A percentile compares a stretch with the other conserved stretches of the same genome.
Conservation (phyloP, 768 basidiomycete species). For the Terana coerulea region DNA sequence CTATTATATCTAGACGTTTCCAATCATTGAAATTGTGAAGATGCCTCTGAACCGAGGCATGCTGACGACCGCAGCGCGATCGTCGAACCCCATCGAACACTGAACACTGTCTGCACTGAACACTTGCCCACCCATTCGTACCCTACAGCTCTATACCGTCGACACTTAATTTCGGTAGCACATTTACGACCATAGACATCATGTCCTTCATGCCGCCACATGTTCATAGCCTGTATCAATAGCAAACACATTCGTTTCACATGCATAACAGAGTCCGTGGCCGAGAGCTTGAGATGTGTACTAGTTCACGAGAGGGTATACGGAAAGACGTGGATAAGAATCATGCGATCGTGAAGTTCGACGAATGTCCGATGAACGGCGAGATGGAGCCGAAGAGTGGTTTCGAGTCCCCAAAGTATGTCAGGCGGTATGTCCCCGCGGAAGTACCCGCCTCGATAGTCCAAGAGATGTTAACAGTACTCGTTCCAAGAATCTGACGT, state of each 20-base stretch:
- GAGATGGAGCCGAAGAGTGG: conserved; percentile 57
- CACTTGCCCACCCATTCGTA: no score
- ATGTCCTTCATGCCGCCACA: no score
- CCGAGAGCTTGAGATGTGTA: no score
- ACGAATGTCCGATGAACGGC: conserved; percentile 59
- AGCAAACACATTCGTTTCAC: no score
- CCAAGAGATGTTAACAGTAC: conserved; percentile 67
- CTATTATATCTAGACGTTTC: not conserved
- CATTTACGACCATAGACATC: no score
- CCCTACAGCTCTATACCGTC: no score
- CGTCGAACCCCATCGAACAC: not conserved
- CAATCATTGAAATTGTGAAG: conserved; percentile 6
- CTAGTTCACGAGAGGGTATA: no score
- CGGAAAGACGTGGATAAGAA: not conserved
- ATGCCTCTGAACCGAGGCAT: not conserved
- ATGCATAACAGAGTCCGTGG: no score
- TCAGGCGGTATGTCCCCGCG: conserved; percentile 70
- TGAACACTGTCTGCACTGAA: no score
- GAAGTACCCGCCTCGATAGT: conserved; percentile 58
- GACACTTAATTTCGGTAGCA: no score
- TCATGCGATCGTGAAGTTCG: conserved; percentile 49
- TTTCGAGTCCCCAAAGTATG: conserved; percentile 77
- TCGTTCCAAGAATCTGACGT: conserved; percentile 50
- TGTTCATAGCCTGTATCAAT: no score
- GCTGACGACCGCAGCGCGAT: not conserved